Conservation (phyloP, 176 grass and related monocot species). For the Saccharum officinarum region DNA sequence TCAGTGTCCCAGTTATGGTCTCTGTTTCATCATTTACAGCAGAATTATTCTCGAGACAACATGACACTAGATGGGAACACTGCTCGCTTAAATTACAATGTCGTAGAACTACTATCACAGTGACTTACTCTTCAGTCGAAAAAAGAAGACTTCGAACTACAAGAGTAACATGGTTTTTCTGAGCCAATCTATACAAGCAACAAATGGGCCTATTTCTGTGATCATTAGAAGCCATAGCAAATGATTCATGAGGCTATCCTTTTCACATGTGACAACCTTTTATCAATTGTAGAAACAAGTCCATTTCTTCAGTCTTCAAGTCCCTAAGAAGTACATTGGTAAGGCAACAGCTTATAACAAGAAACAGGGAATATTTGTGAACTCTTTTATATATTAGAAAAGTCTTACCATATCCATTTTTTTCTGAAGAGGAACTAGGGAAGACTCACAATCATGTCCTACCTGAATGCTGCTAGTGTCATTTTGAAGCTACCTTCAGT, state of each 20-base stretch:
- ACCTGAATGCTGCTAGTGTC: background rate
- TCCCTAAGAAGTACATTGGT: background rate
- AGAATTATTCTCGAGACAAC: background rate
- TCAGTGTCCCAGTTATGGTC: background rate
- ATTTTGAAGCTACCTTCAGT: background rate
- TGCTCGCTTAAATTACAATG: background rate
- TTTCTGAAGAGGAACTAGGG: too few species aligned
- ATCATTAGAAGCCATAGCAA: background rate
- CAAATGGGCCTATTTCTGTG: background rate
- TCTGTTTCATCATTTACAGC: background rate
- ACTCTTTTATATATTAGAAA: background rate
- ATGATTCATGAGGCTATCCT: background rate
- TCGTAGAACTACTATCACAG: background rate
- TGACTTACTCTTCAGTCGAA: background rate
- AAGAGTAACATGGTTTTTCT: background rate
- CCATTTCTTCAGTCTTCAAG: background rate
- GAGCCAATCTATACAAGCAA: background rate
- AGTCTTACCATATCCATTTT: background rate
- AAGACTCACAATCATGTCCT: background rate
- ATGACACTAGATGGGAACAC: background rate
- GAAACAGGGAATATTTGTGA: background rate
- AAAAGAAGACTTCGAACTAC: background rate
- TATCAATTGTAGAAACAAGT: background rate
- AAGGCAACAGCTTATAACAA: background rate
- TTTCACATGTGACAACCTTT: background rate